Percentiles rank a stretch among this genome's conserved stretches.
These are phyloP conservation scores for Echinochloa phyllopogon DNA, from an alignment of 176 grass and related monocot genomes.

Conservation along the genomic window DNA sequence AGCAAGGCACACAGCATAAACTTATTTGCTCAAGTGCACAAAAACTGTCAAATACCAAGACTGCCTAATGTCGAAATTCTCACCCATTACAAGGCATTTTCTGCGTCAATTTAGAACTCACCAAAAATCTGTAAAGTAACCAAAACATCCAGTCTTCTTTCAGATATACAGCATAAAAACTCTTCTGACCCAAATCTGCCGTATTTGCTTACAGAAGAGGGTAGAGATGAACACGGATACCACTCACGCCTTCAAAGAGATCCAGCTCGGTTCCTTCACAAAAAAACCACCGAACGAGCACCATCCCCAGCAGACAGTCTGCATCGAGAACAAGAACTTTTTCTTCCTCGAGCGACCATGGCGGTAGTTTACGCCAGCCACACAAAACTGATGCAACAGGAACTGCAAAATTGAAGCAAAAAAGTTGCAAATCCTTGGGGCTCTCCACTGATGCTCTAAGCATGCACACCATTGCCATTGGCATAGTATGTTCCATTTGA, in stretches of 20 bases:
- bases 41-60: conserved; percentile 7
- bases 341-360: conserved; percentile 66
- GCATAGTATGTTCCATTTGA: conserved; percentile 62
- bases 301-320: conserved; percentile 41
- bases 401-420: conserved; percentile 45
- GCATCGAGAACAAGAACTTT: conserved; percentile 56
- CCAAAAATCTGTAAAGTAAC: conserved; percentile 44
- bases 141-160: conserved; percentile 43
- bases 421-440: conserved; percentile 38
- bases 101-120: conserved; percentile 35
- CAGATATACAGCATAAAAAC: conserved; percentile 59
- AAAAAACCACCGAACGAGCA: conserved; percentile 72
- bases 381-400: conserved; percentile 56
- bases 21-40: conserved; percentile 49
- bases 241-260: conserved; percentile 44
- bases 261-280: conserved; percentile 59
- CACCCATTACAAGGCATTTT: neutral
- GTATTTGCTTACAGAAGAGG: conserved; percentile 51
- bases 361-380: conserved; percentile 41
- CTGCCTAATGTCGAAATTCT: conserved; percentile 24
- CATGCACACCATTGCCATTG: conserved; percentile 88
- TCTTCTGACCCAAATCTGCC: conserved; percentile 55
- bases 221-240: conserved; percentile 55
- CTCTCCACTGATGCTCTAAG: conserved; percentile 35
- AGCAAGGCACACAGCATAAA: neutral